Percentiles rank a stretch among this genome's conserved stretches.
Evolutionary conservation across 228 moss, liverwort and hornwort genomes (phyloP).

Genomic region (Sphagnum fallax): DNA sequence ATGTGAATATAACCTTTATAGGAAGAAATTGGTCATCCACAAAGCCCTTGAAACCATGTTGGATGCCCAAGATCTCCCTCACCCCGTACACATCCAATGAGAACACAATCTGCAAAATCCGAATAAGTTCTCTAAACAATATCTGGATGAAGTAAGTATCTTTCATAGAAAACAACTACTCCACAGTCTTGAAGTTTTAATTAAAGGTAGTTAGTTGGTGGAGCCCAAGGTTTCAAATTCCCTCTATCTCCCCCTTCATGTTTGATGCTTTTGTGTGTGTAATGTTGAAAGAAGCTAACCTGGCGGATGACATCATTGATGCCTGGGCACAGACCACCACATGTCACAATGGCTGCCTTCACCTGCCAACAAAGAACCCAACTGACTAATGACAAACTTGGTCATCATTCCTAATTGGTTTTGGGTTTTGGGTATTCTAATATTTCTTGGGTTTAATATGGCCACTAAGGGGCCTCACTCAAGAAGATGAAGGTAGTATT

Average conservation of each 20-base stretch:
- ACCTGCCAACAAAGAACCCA: slow-evolving; percentile 24
- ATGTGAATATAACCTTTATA: slow-evolving; percentile 32
- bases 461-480: too few species aligned
- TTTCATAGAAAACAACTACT: too few species aligned
- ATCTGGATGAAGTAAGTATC: too few species aligned
- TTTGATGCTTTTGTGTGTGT: too few species aligned
- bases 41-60: slow-evolving; percentile 86
- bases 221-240: too few species aligned
- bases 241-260: too few species aligned
- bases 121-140: too few species aligned
- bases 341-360: slow-evolving; percentile 77
- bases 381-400: too few species aligned
- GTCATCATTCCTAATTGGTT: neutral
- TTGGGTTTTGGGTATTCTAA: neutral
- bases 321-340: slow-evolving; percentile 86
- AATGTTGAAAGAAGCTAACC: slow-evolving; percentile 16
- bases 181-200: too few species aligned
- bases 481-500: too few species aligned
- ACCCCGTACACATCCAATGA: slow-evolving; percentile 79
- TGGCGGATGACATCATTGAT: slow-evolving; percentile 84
- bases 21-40: slow-evolving; percentile 78
- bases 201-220: too few species aligned
- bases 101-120: slow-evolving; percentile 46
- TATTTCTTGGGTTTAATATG: too few species aligned
- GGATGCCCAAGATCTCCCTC: slow-evolving; percentile 72